phyloP scores from a whole-genome alignment of 352 stramenopile species.

The Globisporangium alternatum region DNA sequence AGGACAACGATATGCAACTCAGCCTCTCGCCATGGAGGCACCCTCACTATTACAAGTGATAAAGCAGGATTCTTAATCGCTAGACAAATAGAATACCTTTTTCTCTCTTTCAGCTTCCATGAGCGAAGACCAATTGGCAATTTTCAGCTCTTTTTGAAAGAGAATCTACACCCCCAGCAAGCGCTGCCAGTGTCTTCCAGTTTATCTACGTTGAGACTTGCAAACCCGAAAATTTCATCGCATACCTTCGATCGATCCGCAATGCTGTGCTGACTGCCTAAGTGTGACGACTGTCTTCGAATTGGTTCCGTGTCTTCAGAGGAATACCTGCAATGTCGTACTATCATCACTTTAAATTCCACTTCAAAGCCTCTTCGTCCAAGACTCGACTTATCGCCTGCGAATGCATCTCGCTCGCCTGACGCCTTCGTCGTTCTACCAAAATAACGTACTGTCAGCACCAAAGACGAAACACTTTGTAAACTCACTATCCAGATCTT shows the following conservation, averaged over 20 bases:
- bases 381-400: constrained; percentile 63
- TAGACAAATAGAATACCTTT: too few species aligned
- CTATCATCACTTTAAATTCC: constrained; percentile 57
- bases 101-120: constrained; percentile 51
- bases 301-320: not conserved
- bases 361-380: constrained; percentile 65
- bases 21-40: too few species aligned
- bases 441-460: not conserved
- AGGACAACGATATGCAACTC: too few species aligned
- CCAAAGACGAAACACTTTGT: too few species aligned
- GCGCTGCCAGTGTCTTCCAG: not conserved
- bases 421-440: constrained; percentile 35
- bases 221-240: not conserved
- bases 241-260: constrained; percentile 35
- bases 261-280: not conserved
- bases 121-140: constrained; percentile 75
- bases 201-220: not conserved
- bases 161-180: constrained; percentile 33
- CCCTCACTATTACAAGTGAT: too few species aligned
- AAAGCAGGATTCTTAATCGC: too few species aligned
- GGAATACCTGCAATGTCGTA: not conserved
- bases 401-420: constrained; percentile 79
- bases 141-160: constrained; percentile 61
- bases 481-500: constrained; percentile 11
- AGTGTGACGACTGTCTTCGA: not conserved